phyloP scores from a whole-genome alignment of 345 rosid genomes.

The Lumnitzera littorea region DNA sequence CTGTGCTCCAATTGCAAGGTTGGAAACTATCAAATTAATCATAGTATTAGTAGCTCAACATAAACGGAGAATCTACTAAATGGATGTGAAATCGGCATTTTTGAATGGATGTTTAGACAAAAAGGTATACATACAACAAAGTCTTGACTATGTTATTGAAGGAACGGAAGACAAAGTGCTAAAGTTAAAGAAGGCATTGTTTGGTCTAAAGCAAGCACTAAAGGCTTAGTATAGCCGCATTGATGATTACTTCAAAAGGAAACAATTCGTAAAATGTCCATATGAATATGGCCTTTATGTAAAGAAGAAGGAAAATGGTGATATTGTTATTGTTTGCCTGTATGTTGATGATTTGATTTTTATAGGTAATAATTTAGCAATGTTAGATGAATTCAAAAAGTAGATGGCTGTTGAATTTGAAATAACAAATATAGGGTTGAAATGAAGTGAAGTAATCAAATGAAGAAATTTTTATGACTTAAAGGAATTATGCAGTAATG shows the following conservation, averaged over 20 bases:
- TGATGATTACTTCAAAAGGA: background rate
- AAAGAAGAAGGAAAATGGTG: background rate
- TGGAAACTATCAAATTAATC: constrained; percentile 4
- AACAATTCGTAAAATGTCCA: background rate
- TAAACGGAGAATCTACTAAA: background rate
- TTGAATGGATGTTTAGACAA: constrained; percentile 1
- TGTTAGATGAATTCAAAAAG: constrained; percentile 4
- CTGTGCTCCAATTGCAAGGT: background rate
- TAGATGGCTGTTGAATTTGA: background rate
- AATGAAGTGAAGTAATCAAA: background rate
- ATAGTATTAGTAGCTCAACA: background rate
- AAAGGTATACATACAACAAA: constrained; percentile 1
- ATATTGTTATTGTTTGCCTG: background rate
- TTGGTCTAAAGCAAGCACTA: constrained; percentile 1
- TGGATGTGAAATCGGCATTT: constrained; percentile 9
- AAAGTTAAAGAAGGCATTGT: background rate
- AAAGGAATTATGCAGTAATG: background rate
- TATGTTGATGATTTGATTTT: constrained; percentile 13
- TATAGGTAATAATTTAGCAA: background rate
- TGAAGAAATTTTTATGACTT: constrained; percentile 1
- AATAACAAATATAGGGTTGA: constrained; percentile 1
- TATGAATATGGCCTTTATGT: background rate
- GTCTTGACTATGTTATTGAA: background rate
- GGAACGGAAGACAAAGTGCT: background rate
- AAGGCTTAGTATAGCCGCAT: constrained; percentile 1